These are phyloP conservation scores for Gossypium davidsonii DNA, from an alignment of 441 rosid species.

Conservation along the genomic window DNA sequence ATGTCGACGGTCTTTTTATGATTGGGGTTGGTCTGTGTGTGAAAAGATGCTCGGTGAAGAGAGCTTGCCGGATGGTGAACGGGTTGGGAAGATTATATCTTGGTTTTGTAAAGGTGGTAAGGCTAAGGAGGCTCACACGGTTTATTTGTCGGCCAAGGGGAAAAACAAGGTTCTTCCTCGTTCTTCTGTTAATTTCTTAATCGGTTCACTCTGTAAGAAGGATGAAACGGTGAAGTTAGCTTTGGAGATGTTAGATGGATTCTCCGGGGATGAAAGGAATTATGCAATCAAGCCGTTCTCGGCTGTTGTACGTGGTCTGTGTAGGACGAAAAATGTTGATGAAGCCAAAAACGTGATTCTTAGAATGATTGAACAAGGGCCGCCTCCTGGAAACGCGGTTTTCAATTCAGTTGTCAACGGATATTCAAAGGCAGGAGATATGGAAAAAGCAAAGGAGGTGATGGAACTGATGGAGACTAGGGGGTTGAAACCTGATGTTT, in stretches of 20 bases:
- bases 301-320: slow-evolving; percentile 54
- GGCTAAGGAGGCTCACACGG: slow-evolving; percentile 45
- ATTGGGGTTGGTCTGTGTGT: slow-evolving; percentile 54
- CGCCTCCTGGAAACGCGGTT: slow-evolving; percentile 74
- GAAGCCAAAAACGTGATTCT: slow-evolving; percentile 50
- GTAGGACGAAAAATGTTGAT: slow-evolving; percentile 53
- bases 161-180: slow-evolving; percentile 39
- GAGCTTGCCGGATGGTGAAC: slow-evolving; percentile 40
- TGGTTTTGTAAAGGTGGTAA: slow-evolving; percentile 63
- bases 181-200: slow-evolving; percentile 41
- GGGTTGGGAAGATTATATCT: slow-evolving; percentile 54
- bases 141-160: slow-evolving; percentile 48
- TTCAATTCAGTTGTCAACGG: slow-evolving; percentile 53
- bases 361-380: slow-evolving; percentile 69
- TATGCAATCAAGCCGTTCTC: slow-evolving; percentile 64
- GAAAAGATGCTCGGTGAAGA: slow-evolving; percentile 60
- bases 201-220: slow-evolving; percentile 41
- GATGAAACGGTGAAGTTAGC: slow-evolving; percentile 60
- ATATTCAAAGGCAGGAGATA: slow-evolving; percentile 53
- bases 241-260: slow-evolving; percentile 43
- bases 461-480: slow-evolving; percentile 60
- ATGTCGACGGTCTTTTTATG: slow-evolving; percentile 42
- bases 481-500: slow-evolving; percentile 77
- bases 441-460: slow-evolving; percentile 48
- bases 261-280: slow-evolving; percentile 40